Conservation (phyloP, 148 eudicot species). For the Mesembryanthemum crystallinum region DNA sequence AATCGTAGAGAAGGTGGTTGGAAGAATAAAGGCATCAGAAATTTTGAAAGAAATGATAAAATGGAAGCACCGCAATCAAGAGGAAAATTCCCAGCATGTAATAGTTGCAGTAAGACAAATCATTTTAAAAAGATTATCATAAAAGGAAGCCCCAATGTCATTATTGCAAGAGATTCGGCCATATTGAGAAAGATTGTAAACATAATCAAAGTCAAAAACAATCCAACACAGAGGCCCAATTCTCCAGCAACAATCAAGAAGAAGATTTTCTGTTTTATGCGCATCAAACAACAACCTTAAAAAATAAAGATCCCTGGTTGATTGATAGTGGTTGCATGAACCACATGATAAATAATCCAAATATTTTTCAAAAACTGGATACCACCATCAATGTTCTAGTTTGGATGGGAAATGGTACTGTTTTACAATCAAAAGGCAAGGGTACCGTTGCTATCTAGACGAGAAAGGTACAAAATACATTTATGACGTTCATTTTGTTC, state of each 20-base stretch:
- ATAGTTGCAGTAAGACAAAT: not conserved
- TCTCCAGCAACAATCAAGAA: not conserved
- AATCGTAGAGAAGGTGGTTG: too few relatives aligned
- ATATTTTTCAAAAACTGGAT: constrained; percentile 15
- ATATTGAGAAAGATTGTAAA: not conserved
- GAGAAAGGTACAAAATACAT: constrained; percentile 15
- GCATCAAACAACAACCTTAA: not conserved
- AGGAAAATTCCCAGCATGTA: not conserved
- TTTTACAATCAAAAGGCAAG: constrained; percentile 8
- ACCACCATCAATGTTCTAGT: not conserved
- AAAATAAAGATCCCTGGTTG: not conserved
- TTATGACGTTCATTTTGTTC: constrained; percentile 11
- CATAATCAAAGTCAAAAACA: too few relatives aligned
- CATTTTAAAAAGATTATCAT: too few relatives aligned
- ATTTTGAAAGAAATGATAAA: not conserved
- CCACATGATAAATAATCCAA: constrained; percentile 20
- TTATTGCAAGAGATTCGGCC: too few relatives aligned
- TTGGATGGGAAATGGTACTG: constrained; percentile 19
- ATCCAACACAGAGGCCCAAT: not conserved
- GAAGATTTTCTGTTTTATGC: not conserved
- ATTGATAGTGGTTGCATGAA: constrained; percentile 13
- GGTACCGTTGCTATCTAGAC: constrained; percentile 14
- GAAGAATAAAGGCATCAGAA: too few relatives aligned
- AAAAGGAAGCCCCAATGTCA: too few relatives aligned
- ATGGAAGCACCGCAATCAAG: not conserved